Evolutionary conservation across 2,329 filamentous ascomycete species (phyloP), one percentile per base, ranked within the genome.

Genomic region (Rugonectria rugulosa): DNA sequence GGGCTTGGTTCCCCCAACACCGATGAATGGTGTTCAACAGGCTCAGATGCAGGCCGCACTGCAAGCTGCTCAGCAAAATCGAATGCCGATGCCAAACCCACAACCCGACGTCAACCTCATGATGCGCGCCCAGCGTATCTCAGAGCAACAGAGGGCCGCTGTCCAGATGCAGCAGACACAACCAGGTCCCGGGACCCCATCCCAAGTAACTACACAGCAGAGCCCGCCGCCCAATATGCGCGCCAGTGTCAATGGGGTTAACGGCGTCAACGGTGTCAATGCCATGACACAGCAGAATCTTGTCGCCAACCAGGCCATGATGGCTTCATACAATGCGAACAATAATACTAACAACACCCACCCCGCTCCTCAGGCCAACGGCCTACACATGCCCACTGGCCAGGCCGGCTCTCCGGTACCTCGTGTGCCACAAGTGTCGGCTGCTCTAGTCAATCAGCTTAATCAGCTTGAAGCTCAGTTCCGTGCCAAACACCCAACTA

Each of bases 21-120:
- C 84, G 36, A 82, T 90, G 77, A 85, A 85, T 56, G 83, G 83
- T 40, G 80, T 90, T 20, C 85, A 87, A 31, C 88, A 90, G 69
- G 87, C 88, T 20, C 89, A 89, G 61, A 82, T 91, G 77, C 87
- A 89, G 65, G 80, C 50, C 6, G 51, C 81, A 14, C 63, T 76
- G 62, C 87, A 89, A 65, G 80, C 50, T 15, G 56, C 81, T 14
- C 82, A 88, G 61, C 81, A 86, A 59, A 80, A 84, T 48, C 82
- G 88, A 50, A 82, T 91, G 77, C 82, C 85, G 2, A 72, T 73
- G 62, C 70, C 72, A 3, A 73, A 72, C 29, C 68, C 71, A 34
- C 71, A 71, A 32, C 69, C 83, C 3, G 83, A 87, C 56, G 75
- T 83, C 21, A 80, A 79, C 50, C 72, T 87, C 41, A 79, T 87